Evolutionary conservation across 768 basidiomycete species (phyloP), one percentile per base, ranked within the genome.

Genomic region (Rhizopogon rudus): DNA sequence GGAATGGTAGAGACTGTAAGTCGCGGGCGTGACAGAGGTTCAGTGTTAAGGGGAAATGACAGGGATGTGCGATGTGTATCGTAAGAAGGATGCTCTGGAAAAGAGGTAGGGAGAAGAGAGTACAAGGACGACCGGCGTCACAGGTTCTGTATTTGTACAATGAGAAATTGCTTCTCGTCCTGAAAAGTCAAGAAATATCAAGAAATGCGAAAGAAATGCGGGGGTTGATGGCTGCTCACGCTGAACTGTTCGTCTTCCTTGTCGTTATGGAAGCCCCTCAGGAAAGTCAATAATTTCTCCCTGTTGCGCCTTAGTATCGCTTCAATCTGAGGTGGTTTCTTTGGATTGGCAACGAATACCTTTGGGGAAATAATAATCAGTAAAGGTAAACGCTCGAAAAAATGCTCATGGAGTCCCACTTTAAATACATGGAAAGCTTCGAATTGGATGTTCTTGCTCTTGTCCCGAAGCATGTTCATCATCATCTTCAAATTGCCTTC

Each of bases 391-490:
- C 20, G 9, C 12, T 43, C 44, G 48, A 46, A 41, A 16, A 22
- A 37, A 8, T n/a, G 39, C 33, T 35, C 14, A 25, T 20, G 29
- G 29, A 14, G 2, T 65, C 81, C n/a, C 52, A 93, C 96, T 84
- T 98, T 99, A 83, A 99, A 99, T 40, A 99, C 97, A 65, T 99
- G 97, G 74, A 99, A 99, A 3, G 97, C 96, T 70, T 99, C 97
- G 55, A 98, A 99, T 71, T 99, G 97, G 44, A 99, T 98, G 71
- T 99, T 99, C 80, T 93, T 92, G 81, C 95, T 98, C 82, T 95
- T 97, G 70, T 98, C 93, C 58, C 95, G 82, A 54, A 99, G 77
- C 54, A 98, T 81, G 71, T 98, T 98, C 97, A 99, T 99, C 93
- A 99, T 97, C 88, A 96, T 92, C 86, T 98, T 98, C 60, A 99